A percentile compares a stretch with the other conserved stretches of the same genome.
Conservation (phyloP, 306 rosid species). For the Senna tora region DNA sequence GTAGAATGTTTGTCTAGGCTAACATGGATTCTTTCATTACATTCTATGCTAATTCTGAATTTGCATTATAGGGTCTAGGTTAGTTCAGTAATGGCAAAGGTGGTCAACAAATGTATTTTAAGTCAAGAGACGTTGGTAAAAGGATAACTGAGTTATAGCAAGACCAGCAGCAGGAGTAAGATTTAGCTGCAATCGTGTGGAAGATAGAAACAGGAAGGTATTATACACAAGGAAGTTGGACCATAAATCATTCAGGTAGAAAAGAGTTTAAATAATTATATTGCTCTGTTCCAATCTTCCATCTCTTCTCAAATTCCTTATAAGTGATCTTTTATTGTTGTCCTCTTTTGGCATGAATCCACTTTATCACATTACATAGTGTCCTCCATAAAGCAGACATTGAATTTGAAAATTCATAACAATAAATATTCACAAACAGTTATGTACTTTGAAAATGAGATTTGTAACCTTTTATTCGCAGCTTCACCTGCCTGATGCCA, state of each 20-base stretch:
- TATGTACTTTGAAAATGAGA: background rate
- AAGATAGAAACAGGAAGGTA: background rate
- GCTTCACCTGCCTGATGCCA: background rate
- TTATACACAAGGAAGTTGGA: background rate
- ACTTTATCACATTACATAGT: background rate
- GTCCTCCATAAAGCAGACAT: background rate
- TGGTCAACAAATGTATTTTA: background rate
- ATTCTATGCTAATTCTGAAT: conserved; percentile 1
- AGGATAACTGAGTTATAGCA: background rate
- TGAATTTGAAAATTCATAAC: background rate
- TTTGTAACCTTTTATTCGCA: background rate
- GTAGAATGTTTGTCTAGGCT: background rate
- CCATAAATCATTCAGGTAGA: background rate
- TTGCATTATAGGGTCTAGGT: background rate
- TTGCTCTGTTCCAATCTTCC: background rate
- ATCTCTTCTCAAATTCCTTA: background rate
- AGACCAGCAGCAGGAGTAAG: background rate
- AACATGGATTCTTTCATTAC: background rate
- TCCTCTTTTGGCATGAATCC: too few species aligned
- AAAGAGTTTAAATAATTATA: background rate
- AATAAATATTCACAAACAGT: background rate
- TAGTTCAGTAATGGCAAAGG: background rate
- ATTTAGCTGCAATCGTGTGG: background rate
- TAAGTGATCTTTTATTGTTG: background rate
- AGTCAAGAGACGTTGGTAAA: background rate